phyloP scores from a whole-genome alignment of 805 yeast species.

The Scheffersomyces lignosus region DNA sequence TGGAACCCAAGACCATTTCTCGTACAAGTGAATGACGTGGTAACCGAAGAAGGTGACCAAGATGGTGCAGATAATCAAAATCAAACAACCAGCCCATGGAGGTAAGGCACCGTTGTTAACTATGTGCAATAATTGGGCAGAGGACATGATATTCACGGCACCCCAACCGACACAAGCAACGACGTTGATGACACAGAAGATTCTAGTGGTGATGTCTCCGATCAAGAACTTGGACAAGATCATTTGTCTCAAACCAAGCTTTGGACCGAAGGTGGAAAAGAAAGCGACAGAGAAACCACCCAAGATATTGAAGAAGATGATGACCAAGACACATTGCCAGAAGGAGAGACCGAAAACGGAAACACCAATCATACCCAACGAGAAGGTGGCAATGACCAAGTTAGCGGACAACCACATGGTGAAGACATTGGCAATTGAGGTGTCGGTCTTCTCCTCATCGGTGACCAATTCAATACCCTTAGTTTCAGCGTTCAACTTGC shows the following conservation, averaged over 20 bases:
- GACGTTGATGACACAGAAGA: constrained; percentile 74
- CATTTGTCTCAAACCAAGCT: constrained; percentile 87
- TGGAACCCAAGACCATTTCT: constrained; percentile 89
- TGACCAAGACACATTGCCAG: constrained; percentile 66
- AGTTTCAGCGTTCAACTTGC: constrained; percentile 41
- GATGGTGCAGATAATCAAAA: constrained; percentile 67
- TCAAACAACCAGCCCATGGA: constrained; percentile 87
- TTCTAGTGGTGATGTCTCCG: constrained; percentile 74
- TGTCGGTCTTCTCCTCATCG: constrained; percentile 74
- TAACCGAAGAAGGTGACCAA: constrained; percentile 82
- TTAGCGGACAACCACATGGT: constrained; percentile 93
- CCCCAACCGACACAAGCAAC: constrained; percentile 95
- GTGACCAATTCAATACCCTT: constrained; percentile 82
- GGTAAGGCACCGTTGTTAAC: constrained; percentile 71
- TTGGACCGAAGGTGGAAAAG: constrained; percentile 80
- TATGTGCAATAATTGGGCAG: constrained; percentile 79
- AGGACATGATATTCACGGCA: constrained; percentile 86
- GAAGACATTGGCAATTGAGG: constrained; percentile 66
- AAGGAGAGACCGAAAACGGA: constrained; percentile 67
- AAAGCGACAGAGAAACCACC: constrained; percentile 82
- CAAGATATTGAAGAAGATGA: constrained; percentile 69
- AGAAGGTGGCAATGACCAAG: constrained; percentile 78
- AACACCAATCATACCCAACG: constrained; percentile 67
- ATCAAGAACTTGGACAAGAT: constrained; percentile 72
- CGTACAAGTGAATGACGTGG: constrained; percentile 75